phyloP scores from a whole-genome alignment of 192 early-diverging fungal genomes.

The Lunasporangiospora selenospora region DNA sequence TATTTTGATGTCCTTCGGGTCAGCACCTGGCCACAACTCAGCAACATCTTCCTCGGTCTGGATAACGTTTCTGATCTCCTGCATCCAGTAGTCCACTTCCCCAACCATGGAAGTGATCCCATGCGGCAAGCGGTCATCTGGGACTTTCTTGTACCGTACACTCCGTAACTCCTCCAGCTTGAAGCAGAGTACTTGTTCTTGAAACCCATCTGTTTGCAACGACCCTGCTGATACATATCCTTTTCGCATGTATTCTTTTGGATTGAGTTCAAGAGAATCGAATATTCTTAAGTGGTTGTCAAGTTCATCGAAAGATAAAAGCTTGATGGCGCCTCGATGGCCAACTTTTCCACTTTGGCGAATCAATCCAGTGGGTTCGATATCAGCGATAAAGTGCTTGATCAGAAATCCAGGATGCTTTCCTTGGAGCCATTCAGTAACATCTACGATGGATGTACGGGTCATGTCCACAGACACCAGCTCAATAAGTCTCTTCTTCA shows the following conservation, averaged over 20 bases:
- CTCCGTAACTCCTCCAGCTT: constrained; percentile 4
- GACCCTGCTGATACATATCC: constrained; percentile 1
- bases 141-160: background rate
- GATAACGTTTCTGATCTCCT: constrained; percentile 4
- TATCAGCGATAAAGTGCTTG: constrained; percentile 3
- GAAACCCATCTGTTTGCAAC: background rate
- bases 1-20: background rate
- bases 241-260: background rate
- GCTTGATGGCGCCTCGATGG: background rate
- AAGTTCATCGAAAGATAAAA: background rate
- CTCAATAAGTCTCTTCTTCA: constrained; percentile 6
- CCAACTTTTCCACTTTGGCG: constrained; percentile 13
- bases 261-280: too few species aligned
- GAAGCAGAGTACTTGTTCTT: background rate
- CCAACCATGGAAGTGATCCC: background rate
- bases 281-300: background rate
- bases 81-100: background rate
- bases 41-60: background rate
- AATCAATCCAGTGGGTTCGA: too few species aligned
- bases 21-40: background rate
- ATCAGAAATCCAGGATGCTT: constrained; percentile 1
- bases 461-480: background rate
- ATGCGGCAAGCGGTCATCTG: background rate
- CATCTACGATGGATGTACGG: background rate
- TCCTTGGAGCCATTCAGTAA: background rate